A percentile compares a stretch with the other conserved stretches of the same genome.
These are phyloP conservation scores for Rubroboletus pulcherrimus DNA, from an alignment of 768 basidiomycete genomes.

Conservation along the genomic window DNA sequence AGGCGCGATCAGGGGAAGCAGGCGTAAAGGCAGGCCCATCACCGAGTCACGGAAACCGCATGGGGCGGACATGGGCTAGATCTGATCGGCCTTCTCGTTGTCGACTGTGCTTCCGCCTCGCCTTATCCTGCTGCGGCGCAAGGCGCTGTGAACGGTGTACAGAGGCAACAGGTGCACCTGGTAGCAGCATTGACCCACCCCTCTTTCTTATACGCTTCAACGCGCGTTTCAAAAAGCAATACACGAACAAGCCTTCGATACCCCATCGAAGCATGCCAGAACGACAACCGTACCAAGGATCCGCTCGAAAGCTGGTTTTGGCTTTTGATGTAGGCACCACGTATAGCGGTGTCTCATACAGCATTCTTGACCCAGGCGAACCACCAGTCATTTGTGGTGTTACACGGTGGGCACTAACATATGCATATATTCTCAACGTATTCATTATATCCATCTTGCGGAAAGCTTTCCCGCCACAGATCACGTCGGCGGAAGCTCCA, in stretches of 20 bases:
- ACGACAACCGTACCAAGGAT: slow-evolving; percentile 39
- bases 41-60: slow-evolving; percentile 5
- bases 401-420: slow-evolving; percentile 17
- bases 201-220: background rate
- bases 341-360: slow-evolving; percentile 47
- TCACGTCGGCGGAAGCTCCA: slow-evolving; percentile 43
- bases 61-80: slow-evolving; percentile 5
- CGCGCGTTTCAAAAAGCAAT: background rate
- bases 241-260: background rate
- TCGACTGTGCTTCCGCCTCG: slow-evolving; percentile 10
- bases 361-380: slow-evolving; percentile 31
- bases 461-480: slow-evolving; percentile 46
- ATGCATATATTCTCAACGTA: background rate
- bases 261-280: slow-evolving; percentile 19
- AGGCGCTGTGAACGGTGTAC: background rate
- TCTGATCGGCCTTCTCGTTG: slow-evolving; percentile 5
- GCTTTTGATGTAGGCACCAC: slow-evolving; percentile 54
- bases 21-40: background rate
- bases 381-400: slow-evolving; percentile 20
- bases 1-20: background rate
- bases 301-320: slow-evolving; percentile 40
- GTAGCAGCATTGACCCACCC: background rate
- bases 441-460: slow-evolving; percentile 2
- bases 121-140: slow-evolving; percentile 11
- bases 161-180: background rate